Percentiles rank a stretch among this genome's conserved stretches.
These are phyloP conservation scores for Cyclotella choctawhatcheeana DNA, from an alignment of 108 stramenopile species.

Conservation along the genomic window DNA sequence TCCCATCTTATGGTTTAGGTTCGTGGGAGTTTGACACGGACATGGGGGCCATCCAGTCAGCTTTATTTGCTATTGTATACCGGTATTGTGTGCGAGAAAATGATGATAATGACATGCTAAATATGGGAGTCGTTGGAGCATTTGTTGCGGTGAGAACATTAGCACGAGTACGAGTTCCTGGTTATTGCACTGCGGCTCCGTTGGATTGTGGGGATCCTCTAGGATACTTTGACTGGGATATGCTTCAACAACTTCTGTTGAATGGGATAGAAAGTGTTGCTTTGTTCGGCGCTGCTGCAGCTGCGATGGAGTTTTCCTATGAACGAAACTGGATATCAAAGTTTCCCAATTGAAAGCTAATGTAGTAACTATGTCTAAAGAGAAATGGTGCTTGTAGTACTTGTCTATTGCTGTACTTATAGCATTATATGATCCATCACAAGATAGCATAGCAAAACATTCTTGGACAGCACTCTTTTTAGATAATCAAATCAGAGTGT, in stretches of 20 bases:
- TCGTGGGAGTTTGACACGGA: slow-evolving; percentile 86
- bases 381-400: too few relatives aligned
- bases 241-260: slow-evolving; percentile 60
- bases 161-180: slow-evolving; percentile 55
- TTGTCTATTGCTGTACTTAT: too few relatives aligned
- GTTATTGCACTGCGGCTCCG: slow-evolving; percentile 65
- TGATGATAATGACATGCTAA: slow-evolving; percentile 76
- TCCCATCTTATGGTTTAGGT: slow-evolving; percentile 50
- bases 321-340: slow-evolving; percentile 52
- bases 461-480: too few relatives aligned
- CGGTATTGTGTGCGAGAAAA: slow-evolving; percentile 69
- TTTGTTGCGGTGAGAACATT: slow-evolving; percentile 78
- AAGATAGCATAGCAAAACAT: too few relatives aligned
- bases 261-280: slow-evolving; percentile 70
- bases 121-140: slow-evolving; percentile 77
- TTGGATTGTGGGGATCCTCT: slow-evolving; percentile 75
- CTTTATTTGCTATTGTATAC: slow-evolving; percentile 85
- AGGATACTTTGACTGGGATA: slow-evolving; percentile 78
- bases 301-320: slow-evolving; percentile 69
- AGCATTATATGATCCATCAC: too few relatives aligned
- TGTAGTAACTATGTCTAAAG: too few relatives aligned
- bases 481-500: slow-evolving; percentile 85
- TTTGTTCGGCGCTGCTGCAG: slow-evolving; percentile 73
- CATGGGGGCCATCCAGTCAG: slow-evolving; percentile 64
- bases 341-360: slow-evolving; percentile 44